phyloP scores from a whole-genome alignment of 768 basidiomycete genomes.

The Lentinula guzmanii region DNA sequence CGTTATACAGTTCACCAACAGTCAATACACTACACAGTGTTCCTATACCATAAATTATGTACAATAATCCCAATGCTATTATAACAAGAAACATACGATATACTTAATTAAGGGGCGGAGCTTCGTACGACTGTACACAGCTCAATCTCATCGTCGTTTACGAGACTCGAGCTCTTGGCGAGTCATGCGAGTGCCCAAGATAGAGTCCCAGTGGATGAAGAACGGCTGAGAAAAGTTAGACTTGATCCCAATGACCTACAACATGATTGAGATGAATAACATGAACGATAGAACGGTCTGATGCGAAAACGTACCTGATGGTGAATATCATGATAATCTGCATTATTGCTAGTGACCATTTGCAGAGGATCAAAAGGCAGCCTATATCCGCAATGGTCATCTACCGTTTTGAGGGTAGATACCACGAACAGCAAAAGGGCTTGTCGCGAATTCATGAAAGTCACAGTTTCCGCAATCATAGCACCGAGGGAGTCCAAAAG shows the following conservation, averaged over 20 bases:
- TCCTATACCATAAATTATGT: not conserved
- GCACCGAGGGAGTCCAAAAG: constrained; percentile 83
- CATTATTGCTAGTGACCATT: constrained; percentile 78
- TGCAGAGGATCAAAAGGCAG: constrained; percentile 93
- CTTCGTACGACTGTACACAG: constrained; percentile 8
- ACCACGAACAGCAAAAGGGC: constrained; percentile 77
- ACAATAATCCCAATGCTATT: not conserved
- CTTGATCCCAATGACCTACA: constrained; percentile 78
- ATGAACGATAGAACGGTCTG: not conserved
- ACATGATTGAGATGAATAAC: not conserved
- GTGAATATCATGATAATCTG: constrained; percentile 97
- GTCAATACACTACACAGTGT: not conserved
- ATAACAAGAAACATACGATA: not conserved
- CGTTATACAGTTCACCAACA: not conserved
- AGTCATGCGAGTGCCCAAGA: constrained; percentile 83
- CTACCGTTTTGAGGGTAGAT: constrained; percentile 88
- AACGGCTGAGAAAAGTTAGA: constrained; percentile 95
- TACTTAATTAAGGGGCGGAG: not conserved
- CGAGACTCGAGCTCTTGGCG: constrained; percentile 57
- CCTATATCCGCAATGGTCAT: constrained; percentile 90
- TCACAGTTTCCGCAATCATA: constrained; percentile 61
- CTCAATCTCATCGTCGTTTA: constrained; percentile 31
- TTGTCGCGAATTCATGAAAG: constrained; percentile 74
- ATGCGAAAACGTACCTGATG: constrained; percentile 62
- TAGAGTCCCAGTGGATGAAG: constrained; percentile 89